A percentile compares a stretch with the other conserved stretches of the same genome.
Conservation (phyloP, 1,139 yeast species). For the Taiozyma sp. region DNA sequence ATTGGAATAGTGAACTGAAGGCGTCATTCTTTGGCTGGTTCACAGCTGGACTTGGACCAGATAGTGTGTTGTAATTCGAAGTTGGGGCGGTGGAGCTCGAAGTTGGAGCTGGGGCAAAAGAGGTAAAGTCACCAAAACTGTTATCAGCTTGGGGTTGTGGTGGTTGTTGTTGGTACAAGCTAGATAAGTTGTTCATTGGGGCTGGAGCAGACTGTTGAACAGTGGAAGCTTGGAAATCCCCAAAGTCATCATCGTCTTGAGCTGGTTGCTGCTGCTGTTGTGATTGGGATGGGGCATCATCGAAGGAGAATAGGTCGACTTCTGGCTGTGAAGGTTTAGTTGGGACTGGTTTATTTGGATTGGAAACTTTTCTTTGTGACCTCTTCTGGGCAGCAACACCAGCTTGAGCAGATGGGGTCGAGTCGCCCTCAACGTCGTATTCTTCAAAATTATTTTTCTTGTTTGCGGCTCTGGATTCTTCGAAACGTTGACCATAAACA, state of each 20-base stretch:
- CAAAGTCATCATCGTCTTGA: constrained; percentile 89
- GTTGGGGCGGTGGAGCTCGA: constrained; percentile 12
- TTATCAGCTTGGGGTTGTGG: constrained; percentile 12
- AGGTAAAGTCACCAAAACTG: constrained; percentile 23
- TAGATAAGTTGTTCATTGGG: constrained; percentile 15
- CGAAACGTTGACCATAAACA: constrained; percentile 67
- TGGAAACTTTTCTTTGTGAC: constrained; percentile 6
- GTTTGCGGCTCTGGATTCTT: constrained; percentile 35
- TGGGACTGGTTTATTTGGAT: constrained; percentile 24
- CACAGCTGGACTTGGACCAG: constrained; percentile 31
- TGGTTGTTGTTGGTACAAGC: constrained; percentile 13
- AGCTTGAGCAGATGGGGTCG: constrained; percentile 12
- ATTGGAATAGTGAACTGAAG: constrained; percentile 73
- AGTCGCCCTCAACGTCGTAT: constrained; percentile 49
- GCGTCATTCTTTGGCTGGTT: constrained; percentile 54
- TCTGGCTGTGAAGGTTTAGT: constrained; percentile 29
- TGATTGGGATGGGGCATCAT: constrained; percentile 28
- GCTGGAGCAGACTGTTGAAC: constrained; percentile 6
- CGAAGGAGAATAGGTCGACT: constrained; percentile 53
- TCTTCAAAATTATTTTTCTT: constrained; percentile 77
- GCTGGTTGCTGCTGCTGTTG: constrained; percentile 3
- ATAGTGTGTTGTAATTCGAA: constrained; percentile 12
- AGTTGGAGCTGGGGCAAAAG: constrained; percentile 17
- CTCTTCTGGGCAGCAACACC: constrained; percentile 11
- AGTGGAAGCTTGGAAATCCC: constrained; percentile 86